Base-by-base conservation (phyloP, 2,329 filamentous ascomycete genomes). In the Rhytidhysteron rufulum region DNA sequence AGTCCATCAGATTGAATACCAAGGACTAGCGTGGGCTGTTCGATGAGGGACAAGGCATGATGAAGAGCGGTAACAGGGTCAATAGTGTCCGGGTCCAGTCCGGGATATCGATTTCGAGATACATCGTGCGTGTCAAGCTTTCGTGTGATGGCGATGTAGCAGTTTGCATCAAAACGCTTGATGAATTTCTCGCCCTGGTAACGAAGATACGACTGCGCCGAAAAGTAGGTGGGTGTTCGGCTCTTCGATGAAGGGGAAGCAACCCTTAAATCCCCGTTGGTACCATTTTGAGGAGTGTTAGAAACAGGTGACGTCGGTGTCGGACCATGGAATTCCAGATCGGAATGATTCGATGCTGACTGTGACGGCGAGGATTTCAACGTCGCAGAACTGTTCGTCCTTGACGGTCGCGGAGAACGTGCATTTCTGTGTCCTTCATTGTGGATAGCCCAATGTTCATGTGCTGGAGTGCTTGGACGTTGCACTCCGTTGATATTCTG, bases 141-240 rank as follows among this genome's bases (percentile, higher is more conserved):
- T 57, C 93, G 85, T 4, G 93, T 97, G 67, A 98, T 96, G 51
- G 93, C 90, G 53, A 98, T 97, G 71, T 98, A 98, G 71, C 93
- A 98, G 66, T 98, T 98, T 57, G 89, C 88, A 66, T 98, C 93
- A 65, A 97, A 98, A 8, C 93, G 86, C 65, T 87, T 89, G 55
- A 97, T 93, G 56, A 98, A 98, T 66, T 98, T 98, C 55, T 85
- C 80, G 41, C 89, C 91, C 68, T 98, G 93, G 67, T 98, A 98
- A 16, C 93, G 86, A 31, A 98, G 79, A 67, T 98, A 98, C 0
- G 90, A 96, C 65, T 98, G 93, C 1, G 93, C 93, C 0, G 93
- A 97, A 68, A 97, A 98, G 68, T 96, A 96, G n/a, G 88, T 93
- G 3, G 72, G 59, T 46, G 69, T 59, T 39, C 50, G 65, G 31